Conservation (phyloP, 2,329 filamentous ascomycete genomes). For the Ophiosphaerella narmari region DNA sequence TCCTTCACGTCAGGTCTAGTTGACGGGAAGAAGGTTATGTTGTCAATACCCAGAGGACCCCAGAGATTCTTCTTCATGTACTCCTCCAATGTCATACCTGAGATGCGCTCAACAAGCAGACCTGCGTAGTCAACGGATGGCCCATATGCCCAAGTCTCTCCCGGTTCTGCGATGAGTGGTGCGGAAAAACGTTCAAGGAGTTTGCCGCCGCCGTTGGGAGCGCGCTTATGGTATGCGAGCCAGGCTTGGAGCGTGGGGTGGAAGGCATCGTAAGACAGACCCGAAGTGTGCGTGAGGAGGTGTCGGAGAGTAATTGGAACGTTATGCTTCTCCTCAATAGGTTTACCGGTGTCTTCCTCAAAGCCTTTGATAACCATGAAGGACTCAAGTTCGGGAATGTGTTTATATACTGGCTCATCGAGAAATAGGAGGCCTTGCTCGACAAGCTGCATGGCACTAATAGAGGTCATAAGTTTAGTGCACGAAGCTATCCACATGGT, state of each 20-base stretch:
- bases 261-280: conserved; percentile 52
- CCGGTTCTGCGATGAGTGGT: conserved; percentile 48
- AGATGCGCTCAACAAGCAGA: conserved; percentile 50
- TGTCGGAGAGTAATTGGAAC: conserved; percentile 38
- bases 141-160: conserved; percentile 58
- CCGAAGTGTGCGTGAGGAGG: conserved; percentile 58
- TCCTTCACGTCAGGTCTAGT: conserved; percentile 26
- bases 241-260: conserved; percentile 50
- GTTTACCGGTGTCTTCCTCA: conserved; percentile 22
- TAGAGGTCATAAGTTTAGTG: conserved; percentile 46
- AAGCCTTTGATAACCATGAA: conserved; percentile 32
- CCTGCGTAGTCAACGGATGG: conserved; percentile 55
- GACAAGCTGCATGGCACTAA: conserved; percentile 42
- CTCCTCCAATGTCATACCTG: conserved; percentile 58
- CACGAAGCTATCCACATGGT: conserved; percentile 47
- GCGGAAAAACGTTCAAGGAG: conserved; percentile 50
- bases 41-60: conserved; percentile 51
- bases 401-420: conserved; percentile 37
- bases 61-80: conserved; percentile 62
- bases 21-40: conserved; percentile 59
- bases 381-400: conserved; percentile 39
- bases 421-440: conserved; percentile 39
- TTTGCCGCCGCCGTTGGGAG: conserved; percentile 45
- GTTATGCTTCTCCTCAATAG: conserved; percentile 28
- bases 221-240: conserved; percentile 29